phyloP scores from a whole-genome alignment of 768 basidiomycete species.

The Clathrus columnatus region DNA sequence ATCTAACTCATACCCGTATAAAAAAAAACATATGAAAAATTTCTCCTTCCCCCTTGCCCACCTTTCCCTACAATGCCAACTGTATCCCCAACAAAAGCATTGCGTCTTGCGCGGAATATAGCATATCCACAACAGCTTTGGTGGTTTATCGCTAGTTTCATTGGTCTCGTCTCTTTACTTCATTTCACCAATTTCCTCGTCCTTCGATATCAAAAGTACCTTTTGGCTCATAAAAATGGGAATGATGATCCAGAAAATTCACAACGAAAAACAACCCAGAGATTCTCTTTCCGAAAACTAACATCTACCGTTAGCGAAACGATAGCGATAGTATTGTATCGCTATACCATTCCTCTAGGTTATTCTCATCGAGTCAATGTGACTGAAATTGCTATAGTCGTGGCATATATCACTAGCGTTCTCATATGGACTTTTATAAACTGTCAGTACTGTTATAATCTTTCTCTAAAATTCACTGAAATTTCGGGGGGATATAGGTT shows the following conservation, averaged over 20 bases:
- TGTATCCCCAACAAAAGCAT: background rate
- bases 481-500: constrained; percentile 9
- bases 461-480: background rate
- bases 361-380: background rate
- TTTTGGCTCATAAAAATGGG: background rate
- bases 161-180: constrained; percentile 30
- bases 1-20: background rate
- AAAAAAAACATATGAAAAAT: background rate
- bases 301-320: constrained; percentile 25
- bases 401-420: constrained; percentile 36
- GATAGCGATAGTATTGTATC: constrained; percentile 29
- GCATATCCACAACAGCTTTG: constrained; percentile 34
- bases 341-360: constrained; percentile 26
- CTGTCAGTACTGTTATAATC: constrained; percentile 28
- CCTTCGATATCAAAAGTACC: background rate
- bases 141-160: constrained; percentile 34
- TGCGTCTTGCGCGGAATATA: constrained; percentile 4
- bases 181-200: constrained; percentile 18
- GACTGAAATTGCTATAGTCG: constrained; percentile 38
- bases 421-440: constrained; percentile 36
- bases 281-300: background rate
- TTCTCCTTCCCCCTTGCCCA: background rate
- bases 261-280: background rate
- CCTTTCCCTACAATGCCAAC: background rate
- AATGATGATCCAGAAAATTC: background rate